phyloP scores from a whole-genome alignment of 306 rosid species.

The Ammopiptanthus mongolicus region DNA sequence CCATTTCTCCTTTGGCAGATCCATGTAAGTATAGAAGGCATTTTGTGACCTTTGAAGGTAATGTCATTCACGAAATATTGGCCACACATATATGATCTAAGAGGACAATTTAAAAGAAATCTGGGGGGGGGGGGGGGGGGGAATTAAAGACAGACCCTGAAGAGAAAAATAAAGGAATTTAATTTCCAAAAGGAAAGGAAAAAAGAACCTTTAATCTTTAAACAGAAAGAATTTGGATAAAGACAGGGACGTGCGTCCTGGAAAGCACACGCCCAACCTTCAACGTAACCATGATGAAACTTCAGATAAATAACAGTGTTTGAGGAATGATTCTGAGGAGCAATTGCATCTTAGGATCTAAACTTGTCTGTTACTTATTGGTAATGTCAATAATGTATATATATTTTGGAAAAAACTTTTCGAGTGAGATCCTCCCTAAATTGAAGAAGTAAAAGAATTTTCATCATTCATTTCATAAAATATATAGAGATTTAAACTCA shows the following conservation, averaged over 20 bases:
- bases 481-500: no score
- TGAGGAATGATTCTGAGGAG: neutral
- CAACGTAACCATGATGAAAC: neutral
- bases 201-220: slow-evolving; percentile 13
- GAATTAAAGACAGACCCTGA: neutral
- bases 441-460: no score
- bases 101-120: neutral
- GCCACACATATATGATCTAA: neutral
- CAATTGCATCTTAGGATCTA: slow-evolving; percentile 23
- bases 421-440: no score
- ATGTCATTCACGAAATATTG: neutral
- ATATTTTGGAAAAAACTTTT: no score
- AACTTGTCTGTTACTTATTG: neutral
- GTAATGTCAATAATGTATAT: neutral
- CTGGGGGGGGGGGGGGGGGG: no score
- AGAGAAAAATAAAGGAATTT: neutral
- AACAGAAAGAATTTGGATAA: neutral
- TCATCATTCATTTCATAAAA: no score
- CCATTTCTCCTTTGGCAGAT: neutral
- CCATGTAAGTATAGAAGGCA: neutral
- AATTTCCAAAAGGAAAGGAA: neutral
- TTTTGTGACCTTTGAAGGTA: neutral
- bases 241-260: slow-evolving; percentile 5
- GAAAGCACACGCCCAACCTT: neutral
- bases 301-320: neutral